These are phyloP conservation scores for Paecilomyces fulvus DNA, from an alignment of 2,329 filamentous ascomycete genomes.

Conservation along the genomic window DNA sequence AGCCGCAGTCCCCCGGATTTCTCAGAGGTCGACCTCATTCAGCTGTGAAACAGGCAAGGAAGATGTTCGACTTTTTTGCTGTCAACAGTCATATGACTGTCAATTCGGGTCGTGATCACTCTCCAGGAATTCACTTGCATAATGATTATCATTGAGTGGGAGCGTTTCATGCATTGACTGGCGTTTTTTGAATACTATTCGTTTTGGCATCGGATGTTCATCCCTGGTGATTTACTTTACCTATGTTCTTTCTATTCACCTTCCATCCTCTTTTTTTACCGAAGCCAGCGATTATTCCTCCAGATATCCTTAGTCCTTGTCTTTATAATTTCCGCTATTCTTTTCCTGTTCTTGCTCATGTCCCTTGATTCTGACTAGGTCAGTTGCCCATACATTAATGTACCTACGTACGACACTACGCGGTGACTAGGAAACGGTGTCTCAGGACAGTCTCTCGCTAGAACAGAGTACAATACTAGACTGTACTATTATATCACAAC, in stretches of 20 bases:
- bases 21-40: conserved; percentile 78
- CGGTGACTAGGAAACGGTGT: not conserved
- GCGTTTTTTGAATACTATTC: not conserved
- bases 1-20: conserved; percentile 82
- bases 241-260: not conserved
- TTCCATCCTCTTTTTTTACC: not conserved
- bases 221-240: not conserved
- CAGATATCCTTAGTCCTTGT: not conserved
- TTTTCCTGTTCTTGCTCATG: not conserved
- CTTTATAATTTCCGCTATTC: not conserved
- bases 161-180: not conserved
- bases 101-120: not conserved
- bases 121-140: not conserved
- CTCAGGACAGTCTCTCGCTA: not conserved
- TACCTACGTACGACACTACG: not conserved
- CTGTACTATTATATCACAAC: too few relatives aligned
- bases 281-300: not conserved
- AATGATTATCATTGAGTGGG: not conserved
- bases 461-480: too few relatives aligned
- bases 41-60: conserved; percentile 47
- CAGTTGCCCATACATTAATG: not conserved
- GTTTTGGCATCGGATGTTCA: not conserved
- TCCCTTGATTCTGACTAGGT: not conserved
- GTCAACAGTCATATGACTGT: not conserved
- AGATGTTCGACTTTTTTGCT: not conserved